Evolutionary conservation across 2,329 filamentous ascomycete species (phyloP).

Genomic region (Talaromyces islandicus): DNA sequence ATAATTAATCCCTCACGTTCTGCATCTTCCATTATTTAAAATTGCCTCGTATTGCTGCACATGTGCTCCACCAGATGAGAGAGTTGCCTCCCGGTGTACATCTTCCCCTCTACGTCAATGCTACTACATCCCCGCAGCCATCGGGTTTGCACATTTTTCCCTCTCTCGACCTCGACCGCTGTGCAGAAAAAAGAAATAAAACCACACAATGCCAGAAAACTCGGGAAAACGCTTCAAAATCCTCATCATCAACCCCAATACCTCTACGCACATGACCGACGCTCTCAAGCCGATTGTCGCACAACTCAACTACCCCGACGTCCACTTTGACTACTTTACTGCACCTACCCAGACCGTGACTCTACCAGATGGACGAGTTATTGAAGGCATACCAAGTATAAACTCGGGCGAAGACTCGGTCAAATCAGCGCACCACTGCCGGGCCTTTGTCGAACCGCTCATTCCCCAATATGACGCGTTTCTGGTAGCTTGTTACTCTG

Average conservation of each 20-base stretch:
- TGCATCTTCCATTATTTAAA: no score
- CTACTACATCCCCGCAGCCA: not conserved
- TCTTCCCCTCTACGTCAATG: not conserved
- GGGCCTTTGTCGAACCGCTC: slow-evolving; percentile 46
- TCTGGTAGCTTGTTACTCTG: slow-evolving; percentile 81
- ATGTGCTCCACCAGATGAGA: not conserved
- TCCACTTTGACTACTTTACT: slow-evolving; percentile 35
- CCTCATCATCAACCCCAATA: slow-evolving; percentile 43
- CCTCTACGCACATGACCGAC: slow-evolving; percentile 39
- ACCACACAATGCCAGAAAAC: not conserved
- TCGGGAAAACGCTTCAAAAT: slow-evolving; percentile 19
- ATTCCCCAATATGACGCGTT: slow-evolving; percentile 59
- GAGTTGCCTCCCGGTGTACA: not conserved
- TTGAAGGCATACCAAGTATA: slow-evolving; percentile 64
- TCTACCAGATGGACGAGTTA: slow-evolving; percentile 22
- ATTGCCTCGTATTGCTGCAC: not conserved
- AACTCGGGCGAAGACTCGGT: slow-evolving; percentile 66
- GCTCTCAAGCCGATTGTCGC: slow-evolving; percentile 35
- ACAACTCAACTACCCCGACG: slow-evolving; percentile 28
- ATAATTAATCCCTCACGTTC: no score
- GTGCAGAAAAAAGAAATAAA: not conserved
- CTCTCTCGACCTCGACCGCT: not conserved
- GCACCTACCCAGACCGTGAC: slow-evolving; percentile 26
- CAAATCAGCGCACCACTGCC: slow-evolving; percentile 57
- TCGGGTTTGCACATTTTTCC: not conserved